phyloP scores from a whole-genome alignment of 208 protist genomes.

The Acanthamoeba sp. region DNA sequence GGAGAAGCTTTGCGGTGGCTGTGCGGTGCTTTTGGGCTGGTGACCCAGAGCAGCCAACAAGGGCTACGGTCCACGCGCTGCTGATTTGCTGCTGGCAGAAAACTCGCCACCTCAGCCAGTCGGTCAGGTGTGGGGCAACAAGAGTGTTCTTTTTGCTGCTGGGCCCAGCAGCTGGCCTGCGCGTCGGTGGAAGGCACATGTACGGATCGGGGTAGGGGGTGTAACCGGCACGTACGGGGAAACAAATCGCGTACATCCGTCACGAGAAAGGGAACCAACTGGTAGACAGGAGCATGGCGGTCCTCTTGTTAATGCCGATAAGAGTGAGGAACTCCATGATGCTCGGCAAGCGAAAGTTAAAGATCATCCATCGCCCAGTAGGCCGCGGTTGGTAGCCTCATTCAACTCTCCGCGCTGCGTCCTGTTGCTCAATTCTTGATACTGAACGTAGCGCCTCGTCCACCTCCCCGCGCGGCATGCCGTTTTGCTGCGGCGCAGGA shows the following conservation, averaged over 20 bases:
- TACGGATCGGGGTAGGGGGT: no score
- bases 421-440: not conserved
- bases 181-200: no score
- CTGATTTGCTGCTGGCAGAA: no score
- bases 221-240: no score
- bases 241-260: no score
- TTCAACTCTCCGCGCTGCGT: not conserved
- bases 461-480: not conserved
- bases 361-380: not conserved
- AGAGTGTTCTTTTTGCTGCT: no score
- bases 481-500: not conserved
- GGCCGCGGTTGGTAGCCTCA: not conserved
- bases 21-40: not conserved
- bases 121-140: no score
- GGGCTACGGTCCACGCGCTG: no score
- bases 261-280: no score
- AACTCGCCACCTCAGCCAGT: no score
- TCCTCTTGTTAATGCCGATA: not conserved
- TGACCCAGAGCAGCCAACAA: not conserved
- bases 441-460: not conserved
- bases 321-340: constrained; percentile 1
- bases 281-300: no score
- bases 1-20: not conserved
- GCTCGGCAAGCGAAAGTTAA: not conserved
- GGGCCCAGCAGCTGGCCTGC: no score